Base-by-base conservation (phyloP, 2,329 filamentous ascomycete species). In the Gliomastix tumulicola region DNA sequence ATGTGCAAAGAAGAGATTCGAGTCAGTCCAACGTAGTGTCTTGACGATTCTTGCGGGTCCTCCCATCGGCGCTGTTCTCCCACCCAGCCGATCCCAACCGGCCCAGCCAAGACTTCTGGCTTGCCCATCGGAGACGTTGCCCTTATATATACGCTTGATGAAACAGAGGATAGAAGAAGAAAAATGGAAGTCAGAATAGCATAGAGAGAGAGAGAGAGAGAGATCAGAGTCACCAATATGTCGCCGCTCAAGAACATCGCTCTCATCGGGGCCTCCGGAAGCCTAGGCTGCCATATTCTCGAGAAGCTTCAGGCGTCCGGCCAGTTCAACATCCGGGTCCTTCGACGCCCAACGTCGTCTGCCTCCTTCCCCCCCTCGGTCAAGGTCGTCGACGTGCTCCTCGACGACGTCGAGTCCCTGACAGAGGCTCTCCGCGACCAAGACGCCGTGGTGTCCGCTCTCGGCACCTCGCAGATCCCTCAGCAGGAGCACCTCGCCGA, bases 371-470 rank as follows among this genome's bases (percentile, higher is more conserved):
- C 55, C 7, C 21, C 41, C 1, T 49, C 47, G 7, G 45, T 43
- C 13, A 50, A 55, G 6, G 54, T 60, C 15, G 40, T 53, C 5
- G 49, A 60, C 16, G 51, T 60, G 19, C 63, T 62, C 45, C 55
- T 60, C 31, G 56, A 65, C 12, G 67, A 64, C 3, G 49, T 67
- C 3, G 52, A 64, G 0, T 69, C 69, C 19, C 63, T 82, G 12
- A 65, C 55, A 1, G 43, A 59, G 2, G 71, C 70, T 0, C 66
- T 83, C 33, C 45, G 64, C 35, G 74, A 68, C 36, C 68, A 77
- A 38, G 76, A 82, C 42, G 77, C 69, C 2, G 61, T 80, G 16
- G 50, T 82, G 21, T 54, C 55, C 1, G 47, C 52, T 5, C 19
- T 59, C 22, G 47, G 42, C 9, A 49, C 51, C 17, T 60, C 63